Evolutionary conservation across 768 basidiomycete genomes (phyloP).

Genomic region (Amanita inopinata): DNA sequence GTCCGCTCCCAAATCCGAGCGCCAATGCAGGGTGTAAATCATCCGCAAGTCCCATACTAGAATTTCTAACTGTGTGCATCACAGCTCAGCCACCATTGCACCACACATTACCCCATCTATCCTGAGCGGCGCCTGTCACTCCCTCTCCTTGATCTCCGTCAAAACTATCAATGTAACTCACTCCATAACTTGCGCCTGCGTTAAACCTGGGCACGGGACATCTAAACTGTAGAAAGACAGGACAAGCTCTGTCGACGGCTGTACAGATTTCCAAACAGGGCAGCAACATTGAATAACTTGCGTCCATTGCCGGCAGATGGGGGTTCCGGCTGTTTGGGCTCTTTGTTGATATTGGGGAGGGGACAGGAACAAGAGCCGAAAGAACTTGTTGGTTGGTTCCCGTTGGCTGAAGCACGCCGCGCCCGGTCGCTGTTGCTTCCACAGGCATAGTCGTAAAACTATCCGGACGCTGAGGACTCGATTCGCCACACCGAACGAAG

Average conservation of each 20-base stretch:
- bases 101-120: constrained; percentile 71
- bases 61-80: too few relatives aligned
- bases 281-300: constrained; percentile 49
- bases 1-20: too few relatives aligned
- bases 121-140: constrained; percentile 43
- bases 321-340: constrained; percentile 27
- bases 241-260: constrained; percentile 67
- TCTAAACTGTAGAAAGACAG: constrained; percentile 56
- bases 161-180: constrained; percentile 59
- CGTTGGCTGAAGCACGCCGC: constrained; percentile 17
- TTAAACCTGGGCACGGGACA: constrained; percentile 59
- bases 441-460: constrained; percentile 24
- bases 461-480: constrained; percentile 23
- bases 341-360: constrained; percentile 16
- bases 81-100: constrained; percentile 37
- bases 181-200: constrained; percentile 61
- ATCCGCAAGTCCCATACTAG: neutral
- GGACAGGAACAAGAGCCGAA: constrained; percentile 41
- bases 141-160: constrained; percentile 40
- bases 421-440: constrained; percentile 22
- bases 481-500: constrained; percentile 68
- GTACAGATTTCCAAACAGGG: constrained; percentile 79
- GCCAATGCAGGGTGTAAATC: too few relatives aligned
- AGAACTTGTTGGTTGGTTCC: constrained; percentile 19
- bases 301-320: constrained; percentile 33